Evolutionary conservation across 2,329 filamentous ascomycete species (phyloP).

Genomic region (Aspergillus chevalieri): DNA sequence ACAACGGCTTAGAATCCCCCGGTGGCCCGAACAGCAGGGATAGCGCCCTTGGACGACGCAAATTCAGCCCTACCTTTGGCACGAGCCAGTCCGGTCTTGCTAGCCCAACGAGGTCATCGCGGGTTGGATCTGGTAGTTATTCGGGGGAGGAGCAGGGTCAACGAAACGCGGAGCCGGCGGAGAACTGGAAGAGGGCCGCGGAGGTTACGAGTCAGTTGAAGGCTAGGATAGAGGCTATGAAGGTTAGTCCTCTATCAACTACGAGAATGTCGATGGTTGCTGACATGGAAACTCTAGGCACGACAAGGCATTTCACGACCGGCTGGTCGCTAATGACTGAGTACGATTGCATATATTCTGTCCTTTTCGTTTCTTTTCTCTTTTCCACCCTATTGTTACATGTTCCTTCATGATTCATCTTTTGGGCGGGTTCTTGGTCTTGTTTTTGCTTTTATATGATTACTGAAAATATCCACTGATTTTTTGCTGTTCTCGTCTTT

Average conservation of each 20-base stretch:
- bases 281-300: slow-evolving; percentile 23
- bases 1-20: slow-evolving; percentile 30
- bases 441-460: not conserved
- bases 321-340: slow-evolving; percentile 28
- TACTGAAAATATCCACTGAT: not conserved
- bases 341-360: slow-evolving; percentile 13
- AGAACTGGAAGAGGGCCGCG: slow-evolving; percentile 95
- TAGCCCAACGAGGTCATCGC: slow-evolving; percentile 33
- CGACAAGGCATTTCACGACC: slow-evolving; percentile 37
- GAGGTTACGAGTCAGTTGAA: slow-evolving; percentile 98
- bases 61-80: slow-evolving; percentile 39
- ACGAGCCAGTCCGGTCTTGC: slow-evolving; percentile 29
- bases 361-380: slow-evolving; percentile 4
- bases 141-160: slow-evolving; percentile 27
- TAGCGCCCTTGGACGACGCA: slow-evolving; percentile 32
- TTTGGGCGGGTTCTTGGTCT: slow-evolving; percentile 6
- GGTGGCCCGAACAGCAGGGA: slow-evolving; percentile 27
- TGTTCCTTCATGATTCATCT: slow-evolving; percentile 6
- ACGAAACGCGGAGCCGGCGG: slow-evolving; percentile 53
- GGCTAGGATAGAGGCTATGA: slow-evolving; percentile 98
- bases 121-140: slow-evolving; percentile 30
- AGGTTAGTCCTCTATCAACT: slow-evolving; percentile 42
- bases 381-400: slow-evolving; percentile 6
- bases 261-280: not conserved
- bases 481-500: slow-evolving; percentile 2